phyloP scores from a whole-genome alignment of 345 rosid species.

The Eucalyptus curtisii region DNA sequence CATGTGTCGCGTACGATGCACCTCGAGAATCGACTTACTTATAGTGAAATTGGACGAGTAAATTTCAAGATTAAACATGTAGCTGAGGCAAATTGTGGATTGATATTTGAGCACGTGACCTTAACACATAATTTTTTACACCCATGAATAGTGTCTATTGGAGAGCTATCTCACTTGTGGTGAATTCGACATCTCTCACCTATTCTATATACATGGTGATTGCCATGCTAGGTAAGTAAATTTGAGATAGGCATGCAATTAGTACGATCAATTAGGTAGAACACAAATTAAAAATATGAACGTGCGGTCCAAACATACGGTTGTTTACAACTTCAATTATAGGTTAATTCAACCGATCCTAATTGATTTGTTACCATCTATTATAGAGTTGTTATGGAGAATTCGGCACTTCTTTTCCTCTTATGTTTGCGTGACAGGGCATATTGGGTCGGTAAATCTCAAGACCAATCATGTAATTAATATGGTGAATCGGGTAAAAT shows the following conservation, averaged over 20 bases:
- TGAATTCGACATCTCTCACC: neutral
- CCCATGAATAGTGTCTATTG: too few species aligned
- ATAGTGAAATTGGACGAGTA: too few species aligned
- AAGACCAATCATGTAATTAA: neutral
- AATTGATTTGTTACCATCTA: neutral
- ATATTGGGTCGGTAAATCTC: neutral
- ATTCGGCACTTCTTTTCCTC: neutral
- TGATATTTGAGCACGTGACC: rapidly evolving
- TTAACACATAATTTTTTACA: too few species aligned
- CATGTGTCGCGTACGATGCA: neutral
- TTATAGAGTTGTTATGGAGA: neutral
- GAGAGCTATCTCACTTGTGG: neutral
- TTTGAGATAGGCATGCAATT: too few species aligned
- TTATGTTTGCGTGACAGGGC: neutral
- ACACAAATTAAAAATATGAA: neutral
- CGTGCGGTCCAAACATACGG: rapidly evolving
- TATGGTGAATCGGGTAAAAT: neutral
- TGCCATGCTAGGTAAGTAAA: neutral
- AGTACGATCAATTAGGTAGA: rapidly evolving
- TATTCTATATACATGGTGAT: too few species aligned
- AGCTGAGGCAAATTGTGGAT: rapidly evolving
- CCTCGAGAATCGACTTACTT: too few species aligned
- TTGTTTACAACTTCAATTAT: neutral
- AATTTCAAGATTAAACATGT: too few species aligned
- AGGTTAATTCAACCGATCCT: neutral